These are phyloP conservation scores for Elaeagnus macrophylla DNA, from an alignment of 306 rosid species.

Conservation along the genomic window DNA sequence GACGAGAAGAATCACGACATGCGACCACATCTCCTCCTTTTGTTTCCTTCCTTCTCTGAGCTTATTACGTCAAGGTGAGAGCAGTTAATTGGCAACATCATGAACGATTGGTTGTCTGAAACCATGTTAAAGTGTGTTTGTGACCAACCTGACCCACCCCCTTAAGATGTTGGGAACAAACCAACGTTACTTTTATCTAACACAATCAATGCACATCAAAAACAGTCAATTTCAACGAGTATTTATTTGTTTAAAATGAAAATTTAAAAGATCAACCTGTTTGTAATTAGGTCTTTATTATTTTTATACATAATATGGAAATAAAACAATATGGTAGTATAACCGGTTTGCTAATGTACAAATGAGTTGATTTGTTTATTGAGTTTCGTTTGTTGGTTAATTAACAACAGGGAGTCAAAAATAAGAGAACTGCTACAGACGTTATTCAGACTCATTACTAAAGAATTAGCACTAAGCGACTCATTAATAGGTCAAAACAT, in stretches of 20 bases:
- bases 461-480: conserved; percentile 57
- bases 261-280: too few species aligned
- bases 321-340: neutral
- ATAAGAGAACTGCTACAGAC: conserved; percentile 60
- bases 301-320: neutral
- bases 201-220: too few species aligned
- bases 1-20: conserved; percentile 31
- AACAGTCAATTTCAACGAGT: too few species aligned
- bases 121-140: neutral
- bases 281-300: too few species aligned
- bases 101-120: neutral
- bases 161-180: too few species aligned
- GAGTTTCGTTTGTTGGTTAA: conserved; percentile 8
- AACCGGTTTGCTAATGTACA: neutral
- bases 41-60: conserved; percentile 82
- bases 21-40: conserved; percentile 63
- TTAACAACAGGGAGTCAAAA: conserved; percentile 64
- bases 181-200: too few species aligned
- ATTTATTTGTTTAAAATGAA: too few species aligned
- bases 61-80: conserved; percentile 77
- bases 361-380: neutral
- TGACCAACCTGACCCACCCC: neutral
- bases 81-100: neutral
- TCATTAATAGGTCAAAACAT: conserved; percentile 26
- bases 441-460: conserved; percentile 47